Evolutionary conservation across 2,329 filamentous ascomycete genomes (phyloP).

Genomic region (Didymella arachidicola): DNA sequence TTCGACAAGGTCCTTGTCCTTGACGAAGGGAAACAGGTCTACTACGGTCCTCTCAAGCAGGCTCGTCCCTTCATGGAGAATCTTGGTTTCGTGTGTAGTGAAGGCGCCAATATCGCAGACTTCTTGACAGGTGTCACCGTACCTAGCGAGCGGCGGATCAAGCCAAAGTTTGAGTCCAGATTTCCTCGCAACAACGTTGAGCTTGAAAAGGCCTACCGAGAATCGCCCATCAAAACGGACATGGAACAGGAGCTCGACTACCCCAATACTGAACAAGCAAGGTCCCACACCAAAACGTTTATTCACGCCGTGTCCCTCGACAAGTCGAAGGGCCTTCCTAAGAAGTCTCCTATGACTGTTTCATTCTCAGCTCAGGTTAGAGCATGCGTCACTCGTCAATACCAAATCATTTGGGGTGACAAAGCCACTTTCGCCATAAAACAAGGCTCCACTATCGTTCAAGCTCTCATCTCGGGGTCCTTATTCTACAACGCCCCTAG

Average conservation of each 20-base stretch:
- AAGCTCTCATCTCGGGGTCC: constrained; percentile 70
- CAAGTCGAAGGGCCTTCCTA: constrained; percentile 63
- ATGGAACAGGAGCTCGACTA: constrained; percentile 67
- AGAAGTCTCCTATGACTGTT: constrained; percentile 62
- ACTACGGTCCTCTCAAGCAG: constrained; percentile 67
- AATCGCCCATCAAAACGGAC: constrained; percentile 56
- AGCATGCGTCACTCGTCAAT: constrained; percentile 66
- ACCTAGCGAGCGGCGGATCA: constrained; percentile 53
- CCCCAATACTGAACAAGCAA: constrained; percentile 58
- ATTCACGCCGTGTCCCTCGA: constrained; percentile 60
- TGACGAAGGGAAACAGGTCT: constrained; percentile 79
- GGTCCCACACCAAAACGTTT: constrained; percentile 58
- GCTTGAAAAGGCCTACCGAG: constrained; percentile 58
- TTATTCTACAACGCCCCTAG: constrained; percentile 71
- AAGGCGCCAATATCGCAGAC: constrained; percentile 72
- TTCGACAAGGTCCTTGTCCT: constrained; percentile 79
- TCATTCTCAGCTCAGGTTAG: constrained; percentile 57
- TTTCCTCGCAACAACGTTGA: constrained; percentile 56
- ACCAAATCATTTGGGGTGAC: constrained; percentile 71
- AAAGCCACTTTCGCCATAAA: constrained; percentile 70
- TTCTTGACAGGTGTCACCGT: constrained; percentile 77
- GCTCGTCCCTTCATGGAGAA: constrained; percentile 72
- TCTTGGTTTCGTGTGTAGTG: constrained; percentile 71
- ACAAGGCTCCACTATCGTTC: constrained; percentile 63
- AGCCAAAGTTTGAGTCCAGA: constrained; percentile 49